Evolutionary conservation across 306 rosid species (phyloP).

Genomic region (Cicer pinnatifidum): DNA sequence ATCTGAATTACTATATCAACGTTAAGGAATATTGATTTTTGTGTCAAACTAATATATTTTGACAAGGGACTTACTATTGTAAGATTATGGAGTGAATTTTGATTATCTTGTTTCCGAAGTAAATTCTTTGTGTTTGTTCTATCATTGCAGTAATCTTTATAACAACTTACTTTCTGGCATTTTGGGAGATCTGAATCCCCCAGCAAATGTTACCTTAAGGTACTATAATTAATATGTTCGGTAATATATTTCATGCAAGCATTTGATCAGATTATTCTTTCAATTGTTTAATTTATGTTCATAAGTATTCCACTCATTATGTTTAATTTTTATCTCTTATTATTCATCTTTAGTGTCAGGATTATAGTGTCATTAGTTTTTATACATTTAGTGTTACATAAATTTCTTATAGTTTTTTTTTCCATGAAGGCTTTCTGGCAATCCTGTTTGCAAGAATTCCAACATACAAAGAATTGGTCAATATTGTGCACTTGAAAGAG

Average conservation of each 20-base stretch:
- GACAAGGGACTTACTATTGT: slow-evolving; percentile 2
- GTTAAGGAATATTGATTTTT: slow-evolving; percentile 15
- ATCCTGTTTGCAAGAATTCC: slow-evolving; percentile 73
- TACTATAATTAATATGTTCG: slow-evolving; percentile 45
- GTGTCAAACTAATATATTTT: slow-evolving; percentile 33
- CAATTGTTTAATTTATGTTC: slow-evolving; percentile 29
- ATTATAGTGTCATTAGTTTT: slow-evolving; percentile 21
- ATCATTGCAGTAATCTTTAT: slow-evolving; percentile 66
- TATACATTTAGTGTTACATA: slow-evolving; percentile 18
- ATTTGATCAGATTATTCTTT: slow-evolving; percentile 23
- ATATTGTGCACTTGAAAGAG: slow-evolving; percentile 59
- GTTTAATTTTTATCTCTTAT: slow-evolving; percentile 3
- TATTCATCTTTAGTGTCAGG: slow-evolving; percentile 29
- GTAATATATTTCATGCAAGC: slow-evolving; percentile 26
- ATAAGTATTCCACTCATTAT: slow-evolving; percentile 2
- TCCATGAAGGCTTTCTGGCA: slow-evolving; percentile 71
- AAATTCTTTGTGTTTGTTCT: slow-evolving; percentile 33
- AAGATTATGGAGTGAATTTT: slow-evolving; percentile 32
- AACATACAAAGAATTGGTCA: slow-evolving; percentile 49
- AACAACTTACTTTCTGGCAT: slow-evolving; percentile 62
- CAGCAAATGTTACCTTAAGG: slow-evolving; percentile 74
- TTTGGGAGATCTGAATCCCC: slow-evolving; percentile 55
- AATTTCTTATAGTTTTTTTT: slow-evolving; percentile 28
- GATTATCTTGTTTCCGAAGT: slow-evolving; percentile 31
- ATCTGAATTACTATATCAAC: slow-evolving; percentile 17